Evolutionary conservation across 306 rosid genomes (phyloP), one percentile per base, ranked within the genome.

Genomic region (Erythrophleum fordii): DNA sequence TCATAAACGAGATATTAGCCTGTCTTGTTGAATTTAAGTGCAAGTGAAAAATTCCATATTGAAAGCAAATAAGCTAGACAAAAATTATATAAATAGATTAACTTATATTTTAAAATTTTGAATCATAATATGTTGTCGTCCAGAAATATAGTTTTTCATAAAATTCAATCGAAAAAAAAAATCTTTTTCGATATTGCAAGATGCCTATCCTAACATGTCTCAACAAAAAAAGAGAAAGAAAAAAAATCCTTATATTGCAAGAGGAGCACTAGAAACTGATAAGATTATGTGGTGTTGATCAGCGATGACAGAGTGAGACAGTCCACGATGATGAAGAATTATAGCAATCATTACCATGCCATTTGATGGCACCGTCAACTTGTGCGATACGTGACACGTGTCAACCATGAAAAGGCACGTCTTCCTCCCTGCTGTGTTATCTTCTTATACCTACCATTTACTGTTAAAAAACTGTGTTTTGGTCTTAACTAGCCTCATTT

Each of bases 301-400:
- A 37, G n/a, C 28, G 11, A 28, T 81, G 59, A 64, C 31, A 60
- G 56, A 51, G 39, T 66, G 46, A n/a, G n/a, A 28, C 49, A 7
- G 51, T 41, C 80, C 35, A 67, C 26, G 80, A 59, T 39, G 10
- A 28, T 25, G 67, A 22, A 59, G 11, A 29, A n/a, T 37, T n/a
- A 53, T 73, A 3, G 39, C 37, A 9, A 51, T 72, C 28, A 35
- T 44, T 34, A 9, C 1, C 6, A 42, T 45, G 20, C 35, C 25
- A 26, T 37, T 79, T 73, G 61, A 55, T 67, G 68, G 68, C 86
- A 76, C 97, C 97, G 93, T 72, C 95, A 41, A 78, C 18, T 13
- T 23, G 35, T 49, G 70, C n/a, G 45, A 61, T 35, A 39, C 0
- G 14, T 72, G 89, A 81, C 87, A 89, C 73, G 72, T 76, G 81